A percentile compares a stretch with the other conserved stretches of the same genome.
phyloP scores from a whole-genome alignment of 2,329 filamentous ascomycete genomes.

The Neurospora sp. region DNA sequence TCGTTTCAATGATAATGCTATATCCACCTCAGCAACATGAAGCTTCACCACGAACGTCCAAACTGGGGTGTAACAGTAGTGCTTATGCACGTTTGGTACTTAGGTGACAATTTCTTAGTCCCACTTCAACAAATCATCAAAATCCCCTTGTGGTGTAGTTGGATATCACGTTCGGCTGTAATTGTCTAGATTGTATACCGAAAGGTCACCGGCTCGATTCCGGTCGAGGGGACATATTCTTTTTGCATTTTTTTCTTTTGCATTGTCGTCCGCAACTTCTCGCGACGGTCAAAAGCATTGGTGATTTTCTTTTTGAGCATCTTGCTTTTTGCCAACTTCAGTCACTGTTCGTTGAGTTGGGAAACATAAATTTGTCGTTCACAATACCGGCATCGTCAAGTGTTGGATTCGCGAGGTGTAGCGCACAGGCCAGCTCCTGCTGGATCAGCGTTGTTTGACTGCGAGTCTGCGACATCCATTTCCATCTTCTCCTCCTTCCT shows the following conservation, averaged over 20 bases:
- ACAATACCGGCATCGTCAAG: neutral
- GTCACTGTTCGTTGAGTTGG: neutral
- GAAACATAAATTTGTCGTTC: neutral
- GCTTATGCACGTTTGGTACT: neutral
- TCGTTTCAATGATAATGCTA: neutral
- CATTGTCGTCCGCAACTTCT: neutral
- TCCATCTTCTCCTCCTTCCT: no score
- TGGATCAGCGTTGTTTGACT: neutral
- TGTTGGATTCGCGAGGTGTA: neutral
- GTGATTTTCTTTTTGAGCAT: neutral
- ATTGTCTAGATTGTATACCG: neutral
- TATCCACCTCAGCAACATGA: neutral
- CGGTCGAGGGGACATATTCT: neutral
- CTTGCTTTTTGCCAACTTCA: neutral
- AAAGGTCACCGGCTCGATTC: neutral
- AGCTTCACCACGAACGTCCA: neutral
- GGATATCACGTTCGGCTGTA: neutral
- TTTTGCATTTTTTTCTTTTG: neutral
- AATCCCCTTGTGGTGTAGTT: neutral
- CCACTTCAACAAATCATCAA: neutral
- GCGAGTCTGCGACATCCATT: no score
- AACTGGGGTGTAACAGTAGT: neutral
- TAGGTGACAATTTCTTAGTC: accelerated
- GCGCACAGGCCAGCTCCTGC: neutral
- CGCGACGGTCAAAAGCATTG: neutral